These are phyloP conservation scores for Alternaria angustiovoidea DNA, from an alignment of 2,329 filamentous ascomycete species.

Conservation along the genomic window DNA sequence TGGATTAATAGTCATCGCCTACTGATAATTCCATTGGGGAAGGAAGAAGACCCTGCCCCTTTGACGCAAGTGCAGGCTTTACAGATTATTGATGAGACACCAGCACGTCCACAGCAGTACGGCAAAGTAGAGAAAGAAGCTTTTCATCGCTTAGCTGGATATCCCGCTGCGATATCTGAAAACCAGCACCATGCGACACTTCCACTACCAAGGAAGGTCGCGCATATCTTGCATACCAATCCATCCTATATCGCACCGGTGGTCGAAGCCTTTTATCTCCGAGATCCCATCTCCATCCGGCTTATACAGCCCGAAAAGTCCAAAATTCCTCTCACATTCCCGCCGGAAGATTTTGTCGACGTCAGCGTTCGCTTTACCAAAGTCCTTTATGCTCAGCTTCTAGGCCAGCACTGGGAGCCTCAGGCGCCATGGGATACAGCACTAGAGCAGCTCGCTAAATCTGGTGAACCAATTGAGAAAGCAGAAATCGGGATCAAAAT, in stretches of 20 bases:
- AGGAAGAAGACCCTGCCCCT: constrained; percentile 36
- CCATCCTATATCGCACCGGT: constrained; percentile 82
- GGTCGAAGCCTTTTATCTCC: constrained; percentile 89
- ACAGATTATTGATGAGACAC: constrained; percentile 63
- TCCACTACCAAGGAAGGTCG: constrained; percentile 81
- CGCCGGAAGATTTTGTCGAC: constrained; percentile 79
- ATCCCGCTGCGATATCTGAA: constrained; percentile 76
- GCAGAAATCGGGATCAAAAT: constrained; percentile 86
- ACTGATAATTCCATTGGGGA: constrained; percentile 70
- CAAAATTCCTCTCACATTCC: constrained; percentile 66
- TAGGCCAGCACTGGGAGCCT: constrained; percentile 79
- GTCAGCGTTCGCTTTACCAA: constrained; percentile 84
- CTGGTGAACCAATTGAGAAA: constrained; percentile 50
- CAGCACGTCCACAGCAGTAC: constrained; percentile 72
- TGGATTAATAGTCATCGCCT: constrained; percentile 86
- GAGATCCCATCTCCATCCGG: constrained; percentile 79
- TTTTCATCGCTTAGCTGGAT: constrained; percentile 86
- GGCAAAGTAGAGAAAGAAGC: constrained; percentile 83
- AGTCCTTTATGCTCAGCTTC: constrained; percentile 88
- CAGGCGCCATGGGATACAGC: constrained; percentile 65
- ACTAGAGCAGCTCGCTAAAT: constrained; percentile 38
- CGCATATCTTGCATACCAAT: constrained; percentile 77
- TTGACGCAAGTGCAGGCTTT: constrained; percentile 73
- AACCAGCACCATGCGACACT: constrained; percentile 79
- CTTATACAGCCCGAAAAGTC: constrained; percentile 66